phyloP scores from a whole-genome alignment of 139 green algal genomes.

The Chlorella sp. region DNA sequence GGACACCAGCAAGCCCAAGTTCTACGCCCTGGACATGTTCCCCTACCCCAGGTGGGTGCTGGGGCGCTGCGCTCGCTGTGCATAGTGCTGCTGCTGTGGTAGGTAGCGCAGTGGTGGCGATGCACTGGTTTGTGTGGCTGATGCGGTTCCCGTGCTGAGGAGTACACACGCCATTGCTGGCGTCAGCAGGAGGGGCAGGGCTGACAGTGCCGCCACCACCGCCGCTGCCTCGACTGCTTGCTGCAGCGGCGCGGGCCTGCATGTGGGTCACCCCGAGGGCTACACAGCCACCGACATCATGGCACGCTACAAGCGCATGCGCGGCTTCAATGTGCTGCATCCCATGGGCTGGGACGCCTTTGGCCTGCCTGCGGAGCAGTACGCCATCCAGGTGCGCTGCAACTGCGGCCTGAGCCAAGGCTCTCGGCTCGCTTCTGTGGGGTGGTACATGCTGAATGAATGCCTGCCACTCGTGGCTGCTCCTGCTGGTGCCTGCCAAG shows the following conservation, averaged over 20 bases:
- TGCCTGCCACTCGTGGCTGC: no score
- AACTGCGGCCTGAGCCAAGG: no score
- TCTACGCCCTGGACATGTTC: constrained; percentile 99
- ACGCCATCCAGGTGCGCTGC: constrained; percentile 82
- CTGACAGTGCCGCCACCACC: neutral
- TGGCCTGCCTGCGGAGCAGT: constrained; percentile 98
- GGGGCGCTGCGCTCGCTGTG: neutral
- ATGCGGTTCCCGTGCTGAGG: neutral
- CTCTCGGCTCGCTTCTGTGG: no score
- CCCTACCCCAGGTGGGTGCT: constrained; percentile 91
- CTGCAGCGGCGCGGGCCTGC: constrained; percentile 81
- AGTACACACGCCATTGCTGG: neutral
- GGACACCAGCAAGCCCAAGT: constrained; percentile 97
- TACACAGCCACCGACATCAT: constrained; percentile 98
- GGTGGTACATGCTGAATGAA: no score
- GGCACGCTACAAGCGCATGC: constrained; percentile 96
- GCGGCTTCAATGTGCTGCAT: constrained; percentile 96
- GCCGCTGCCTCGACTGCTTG: no score
- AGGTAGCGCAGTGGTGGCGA: neutral
- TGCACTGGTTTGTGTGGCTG: neutral
- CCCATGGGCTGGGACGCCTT: constrained; percentile 99
- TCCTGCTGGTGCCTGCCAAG: no score
- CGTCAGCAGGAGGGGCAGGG: neutral
- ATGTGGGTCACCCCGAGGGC: constrained; percentile 92
- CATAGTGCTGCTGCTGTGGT: neutral